phyloP scores from a whole-genome alignment of 768 basidiomycete species.

The Suillus tomentosus region DNA sequence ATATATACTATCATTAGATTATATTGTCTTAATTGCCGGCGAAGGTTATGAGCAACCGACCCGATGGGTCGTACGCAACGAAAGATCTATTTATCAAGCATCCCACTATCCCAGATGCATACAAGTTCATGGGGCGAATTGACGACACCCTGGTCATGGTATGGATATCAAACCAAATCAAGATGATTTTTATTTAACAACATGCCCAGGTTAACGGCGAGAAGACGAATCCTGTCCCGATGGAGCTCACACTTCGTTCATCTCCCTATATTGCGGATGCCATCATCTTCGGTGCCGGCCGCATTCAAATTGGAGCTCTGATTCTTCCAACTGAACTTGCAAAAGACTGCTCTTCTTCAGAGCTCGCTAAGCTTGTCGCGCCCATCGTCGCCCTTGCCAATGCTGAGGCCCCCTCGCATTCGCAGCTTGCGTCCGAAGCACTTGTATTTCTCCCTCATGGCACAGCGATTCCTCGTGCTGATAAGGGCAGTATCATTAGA shows the following conservation, averaged over 20 bases:
- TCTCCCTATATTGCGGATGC: constrained; percentile 49
- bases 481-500: constrained; percentile 53
- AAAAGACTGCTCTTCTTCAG: constrained; percentile 26
- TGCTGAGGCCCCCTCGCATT: constrained; percentile 51
- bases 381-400: constrained; percentile 53
- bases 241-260: constrained; percentile 53
- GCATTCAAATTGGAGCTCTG: constrained; percentile 51
- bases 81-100: constrained; percentile 56
- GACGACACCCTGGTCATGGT: constrained; percentile 55
- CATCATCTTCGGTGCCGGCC: constrained; percentile 53
- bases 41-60: constrained; percentile 40
- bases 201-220: constrained; percentile 44
- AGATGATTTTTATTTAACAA: constrained; percentile 12
- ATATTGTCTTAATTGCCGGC: neutral
- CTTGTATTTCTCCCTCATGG: constrained; percentile 49
- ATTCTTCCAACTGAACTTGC: constrained; percentile 49
- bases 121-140: constrained; percentile 53
- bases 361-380: constrained; percentile 36
- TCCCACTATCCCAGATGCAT: constrained; percentile 40
- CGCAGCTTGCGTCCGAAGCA: constrained; percentile 51
- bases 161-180: neutral
- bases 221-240: constrained; percentile 59
- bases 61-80: constrained; percentile 56
- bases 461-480: constrained; percentile 51
- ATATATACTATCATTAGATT: constrained; percentile 22